A percentile compares a stretch with the other conserved stretches of the same genome.
These are phyloP conservation scores for Clonostachys byssicola DNA, from an alignment of 2,329 filamentous ascomycete species.

Conservation along the genomic window DNA sequence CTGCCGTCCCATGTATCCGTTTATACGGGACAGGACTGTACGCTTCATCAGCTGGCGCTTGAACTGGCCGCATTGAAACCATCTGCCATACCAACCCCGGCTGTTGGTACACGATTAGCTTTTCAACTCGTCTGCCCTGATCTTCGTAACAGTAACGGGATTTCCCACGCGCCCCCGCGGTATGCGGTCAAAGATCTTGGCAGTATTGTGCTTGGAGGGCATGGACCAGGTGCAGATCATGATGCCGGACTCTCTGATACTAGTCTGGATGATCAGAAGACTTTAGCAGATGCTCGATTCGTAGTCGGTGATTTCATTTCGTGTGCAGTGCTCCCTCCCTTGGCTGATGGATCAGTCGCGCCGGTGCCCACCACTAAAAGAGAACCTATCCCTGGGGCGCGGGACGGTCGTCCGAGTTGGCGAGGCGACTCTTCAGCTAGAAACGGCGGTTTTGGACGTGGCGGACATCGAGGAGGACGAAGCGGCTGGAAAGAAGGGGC, in stretches of 20 bases:
- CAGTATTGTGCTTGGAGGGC: conserved; percentile 70
- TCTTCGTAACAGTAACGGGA: conserved; percentile 33
- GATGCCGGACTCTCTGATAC: conserved; percentile 12
- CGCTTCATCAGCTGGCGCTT: conserved; percentile 74
- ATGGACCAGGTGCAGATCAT: conserved; percentile 33
- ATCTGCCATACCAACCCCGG: conserved; percentile 64
- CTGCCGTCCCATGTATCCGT: conserved; percentile 70
- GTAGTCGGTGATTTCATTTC: conserved; percentile 87
- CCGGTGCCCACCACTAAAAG: conserved; percentile 34
- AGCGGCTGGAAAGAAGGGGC: conserved; percentile 31
- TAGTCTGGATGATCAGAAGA: conserved; percentile 61
- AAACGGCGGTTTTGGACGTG: conserved; percentile 24
- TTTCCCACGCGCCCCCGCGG: conserved; percentile 32
- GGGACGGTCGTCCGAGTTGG: conserved; percentile 13
- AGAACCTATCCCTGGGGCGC: conserved; percentile 11
- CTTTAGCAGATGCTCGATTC: conserved; percentile 72
- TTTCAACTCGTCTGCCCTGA: conserved; percentile 87
- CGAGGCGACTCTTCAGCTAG: conserved; percentile 15
- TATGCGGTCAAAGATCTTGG: conserved; percentile 81
- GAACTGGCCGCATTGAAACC: conserved; percentile 67
- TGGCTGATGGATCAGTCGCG: conserved; percentile 69
- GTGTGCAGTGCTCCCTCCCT: conserved; percentile 74
- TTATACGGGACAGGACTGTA: conserved; percentile 83
- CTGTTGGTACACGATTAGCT: conserved; percentile 77
- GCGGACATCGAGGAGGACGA: conserved; percentile 26